phyloP scores from a whole-genome alignment of 2,329 filamentous ascomycete genomes.

The Stemphylium vesicarium region DNA sequence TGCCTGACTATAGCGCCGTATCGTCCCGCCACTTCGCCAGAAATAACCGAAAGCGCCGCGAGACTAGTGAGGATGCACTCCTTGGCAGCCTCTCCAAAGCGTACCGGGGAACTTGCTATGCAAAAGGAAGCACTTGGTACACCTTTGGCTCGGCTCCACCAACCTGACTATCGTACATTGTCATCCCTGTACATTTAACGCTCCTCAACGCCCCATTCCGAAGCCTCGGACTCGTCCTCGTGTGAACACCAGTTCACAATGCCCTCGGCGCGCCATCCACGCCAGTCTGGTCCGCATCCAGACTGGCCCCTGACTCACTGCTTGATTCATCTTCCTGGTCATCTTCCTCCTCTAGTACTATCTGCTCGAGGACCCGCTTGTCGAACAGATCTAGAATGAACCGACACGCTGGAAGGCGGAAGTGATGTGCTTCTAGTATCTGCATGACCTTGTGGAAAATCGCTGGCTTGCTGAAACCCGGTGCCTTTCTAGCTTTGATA shows the following conservation, averaged over 20 bases:
- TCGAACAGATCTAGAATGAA: constrained; percentile 96
- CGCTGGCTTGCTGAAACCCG: constrained; percentile 74
- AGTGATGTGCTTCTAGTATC: constrained; percentile 87
- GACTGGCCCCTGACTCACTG: constrained; percentile 44
- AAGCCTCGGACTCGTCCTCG: constrained; percentile 7
- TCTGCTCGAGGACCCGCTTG: constrained; percentile 80
- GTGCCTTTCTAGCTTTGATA: constrained; percentile 75
- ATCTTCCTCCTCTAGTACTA: constrained; percentile 78
- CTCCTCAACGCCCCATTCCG: constrained; percentile 24
- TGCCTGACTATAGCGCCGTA: constrained; percentile 10
- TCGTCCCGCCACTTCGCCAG: constrained; percentile 16
- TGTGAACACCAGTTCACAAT: constrained; percentile 21
- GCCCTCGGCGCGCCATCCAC: constrained; percentile 24
- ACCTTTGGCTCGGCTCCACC: constrained; percentile 18
- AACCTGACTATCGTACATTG: constrained; percentile 15
- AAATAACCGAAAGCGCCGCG: constrained; percentile 13
- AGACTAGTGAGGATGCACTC: constrained; percentile 3
- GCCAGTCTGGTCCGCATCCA: constrained; percentile 27
- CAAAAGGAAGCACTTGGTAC: constrained; percentile 25
- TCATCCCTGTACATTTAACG: constrained; percentile 11
- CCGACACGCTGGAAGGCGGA: constrained; percentile 82
- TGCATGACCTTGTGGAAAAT: constrained; percentile 87
- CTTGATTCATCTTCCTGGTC: constrained; percentile 41
- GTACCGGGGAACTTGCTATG: constrained; percentile 30
- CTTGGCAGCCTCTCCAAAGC: constrained; percentile 12